These are phyloP conservation scores for Bruguiera sexangula DNA, from an alignment of 345 rosid genomes.

Conservation along the genomic window DNA sequence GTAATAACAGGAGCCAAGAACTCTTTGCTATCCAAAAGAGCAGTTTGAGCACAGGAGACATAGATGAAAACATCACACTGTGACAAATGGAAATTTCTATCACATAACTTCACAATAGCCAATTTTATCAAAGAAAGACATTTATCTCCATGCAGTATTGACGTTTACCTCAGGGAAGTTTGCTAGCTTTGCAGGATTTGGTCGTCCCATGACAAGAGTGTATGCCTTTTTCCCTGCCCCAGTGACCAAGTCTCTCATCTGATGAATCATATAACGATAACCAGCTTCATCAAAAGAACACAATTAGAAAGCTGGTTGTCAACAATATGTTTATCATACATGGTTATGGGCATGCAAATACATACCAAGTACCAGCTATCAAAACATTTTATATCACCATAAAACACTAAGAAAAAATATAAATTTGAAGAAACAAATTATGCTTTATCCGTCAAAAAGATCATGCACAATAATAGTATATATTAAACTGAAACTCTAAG, in stretches of 20 bases:
- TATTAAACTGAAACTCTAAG: too few relatives aligned
- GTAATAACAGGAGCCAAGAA: conserved; percentile 89
- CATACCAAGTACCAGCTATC: neutral
- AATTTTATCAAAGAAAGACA: conserved; percentile 3
- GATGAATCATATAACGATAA: conserved; percentile 83
- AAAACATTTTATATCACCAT: neutral
- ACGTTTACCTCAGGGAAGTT: conserved; percentile 81
- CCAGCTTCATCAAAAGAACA: conserved; percentile 59
- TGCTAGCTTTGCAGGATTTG: conserved; percentile 93
- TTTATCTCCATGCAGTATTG: neutral
- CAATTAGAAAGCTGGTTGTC: conserved; percentile 9
- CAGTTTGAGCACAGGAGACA: conserved; percentile 88
- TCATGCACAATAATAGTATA: neutral
- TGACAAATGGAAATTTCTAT: conserved; percentile 14
- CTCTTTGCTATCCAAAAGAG: conserved; percentile 89
- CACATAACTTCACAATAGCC: conserved; percentile 3
- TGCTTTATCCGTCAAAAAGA: neutral
- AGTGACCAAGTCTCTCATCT: conserved; percentile 69
- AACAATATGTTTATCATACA: conserved; percentile 9
- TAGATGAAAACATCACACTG: conserved; percentile 87
- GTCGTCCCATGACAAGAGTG: conserved; percentile 88
- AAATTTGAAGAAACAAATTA: too few relatives aligned
- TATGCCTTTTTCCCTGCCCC: conserved; percentile 79
- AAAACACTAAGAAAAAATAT: neutral
- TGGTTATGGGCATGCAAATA: neutral